Percentiles rank a stretch among this genome's conserved stretches.
phyloP scores from a whole-genome alignment of 257 asterid genomes.

The Schizonepeta tenuifolia region DNA sequence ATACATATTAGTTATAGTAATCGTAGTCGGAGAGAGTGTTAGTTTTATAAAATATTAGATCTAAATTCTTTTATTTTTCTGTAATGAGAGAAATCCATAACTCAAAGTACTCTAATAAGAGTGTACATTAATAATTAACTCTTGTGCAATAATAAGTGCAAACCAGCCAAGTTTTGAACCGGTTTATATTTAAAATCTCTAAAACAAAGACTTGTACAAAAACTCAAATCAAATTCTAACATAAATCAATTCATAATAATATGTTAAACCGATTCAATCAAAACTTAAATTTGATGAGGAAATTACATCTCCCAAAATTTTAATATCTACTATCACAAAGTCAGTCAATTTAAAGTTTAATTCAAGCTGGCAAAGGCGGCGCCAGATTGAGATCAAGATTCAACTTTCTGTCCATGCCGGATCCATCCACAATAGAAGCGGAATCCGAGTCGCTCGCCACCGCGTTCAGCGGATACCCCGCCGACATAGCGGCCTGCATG shows the following conservation, averaged over 20 bases:
- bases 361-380: constrained; percentile 24
- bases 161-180: no score
- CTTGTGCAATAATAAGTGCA: no score
- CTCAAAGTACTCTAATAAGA: no score
- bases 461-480: no score
- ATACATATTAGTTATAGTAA: no score
- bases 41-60: no score
- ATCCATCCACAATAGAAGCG: constrained; percentile 13
- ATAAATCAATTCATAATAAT: background rate
- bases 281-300: background rate
- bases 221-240: background rate
- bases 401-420: constrained; percentile 8
- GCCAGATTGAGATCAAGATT: constrained; percentile 30
- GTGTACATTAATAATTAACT: no score
- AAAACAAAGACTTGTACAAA: background rate
- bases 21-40: no score
- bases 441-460: constrained; percentile 22
- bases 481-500: constrained; percentile 4
- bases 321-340: constrained; percentile 14
- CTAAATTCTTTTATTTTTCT: no score
- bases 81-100: no score
- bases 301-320: background rate
- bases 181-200: no score
- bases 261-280: background rate
- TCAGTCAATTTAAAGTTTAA: background rate